These are phyloP conservation scores for Erigeron canadensis DNA, from an alignment of 129 eudicot species.

Conservation along the genomic window DNA sequence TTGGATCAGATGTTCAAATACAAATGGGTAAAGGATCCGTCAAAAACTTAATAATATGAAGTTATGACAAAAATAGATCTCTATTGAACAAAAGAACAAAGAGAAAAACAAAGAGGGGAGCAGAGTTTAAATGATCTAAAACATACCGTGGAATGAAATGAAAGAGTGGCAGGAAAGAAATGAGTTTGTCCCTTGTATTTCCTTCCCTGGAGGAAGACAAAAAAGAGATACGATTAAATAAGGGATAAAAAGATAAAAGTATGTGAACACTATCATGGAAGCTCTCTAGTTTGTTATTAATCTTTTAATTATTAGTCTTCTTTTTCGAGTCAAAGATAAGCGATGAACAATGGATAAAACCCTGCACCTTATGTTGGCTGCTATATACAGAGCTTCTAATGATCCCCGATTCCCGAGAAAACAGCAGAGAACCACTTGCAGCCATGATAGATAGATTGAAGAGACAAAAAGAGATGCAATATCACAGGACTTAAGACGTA, in stretches of 20 bases:
- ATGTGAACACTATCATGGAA: neutral
- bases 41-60: neutral
- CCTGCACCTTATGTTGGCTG: constrained; percentile 47
- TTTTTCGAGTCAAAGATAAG: constrained; percentile 16
- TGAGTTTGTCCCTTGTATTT: constrained; percentile 33
- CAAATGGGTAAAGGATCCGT: constrained; percentile 5
- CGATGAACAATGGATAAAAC: constrained; percentile 17
- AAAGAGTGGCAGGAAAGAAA: constrained; percentile 30
- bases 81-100: neutral
- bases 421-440: constrained; percentile 48
- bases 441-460: constrained; percentile 42
- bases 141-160: constrained; percentile 53
- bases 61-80: constrained; percentile 10
- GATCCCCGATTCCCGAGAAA: constrained; percentile 47
- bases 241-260: neutral
- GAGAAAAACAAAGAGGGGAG: neutral
- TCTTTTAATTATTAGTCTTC: neutral
- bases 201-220: constrained; percentile 33
- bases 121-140: constrained; percentile 3
- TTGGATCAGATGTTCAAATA: neutral
- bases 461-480: constrained; percentile 21
- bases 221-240: neutral
- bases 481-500: constrained; percentile 19
- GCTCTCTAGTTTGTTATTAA: constrained; percentile 17
- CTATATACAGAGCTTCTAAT: constrained; percentile 30